Evolutionary conservation across 2,329 filamentous ascomycete genomes (phyloP).

Genomic region (Arthrobotrys conoides): DNA sequence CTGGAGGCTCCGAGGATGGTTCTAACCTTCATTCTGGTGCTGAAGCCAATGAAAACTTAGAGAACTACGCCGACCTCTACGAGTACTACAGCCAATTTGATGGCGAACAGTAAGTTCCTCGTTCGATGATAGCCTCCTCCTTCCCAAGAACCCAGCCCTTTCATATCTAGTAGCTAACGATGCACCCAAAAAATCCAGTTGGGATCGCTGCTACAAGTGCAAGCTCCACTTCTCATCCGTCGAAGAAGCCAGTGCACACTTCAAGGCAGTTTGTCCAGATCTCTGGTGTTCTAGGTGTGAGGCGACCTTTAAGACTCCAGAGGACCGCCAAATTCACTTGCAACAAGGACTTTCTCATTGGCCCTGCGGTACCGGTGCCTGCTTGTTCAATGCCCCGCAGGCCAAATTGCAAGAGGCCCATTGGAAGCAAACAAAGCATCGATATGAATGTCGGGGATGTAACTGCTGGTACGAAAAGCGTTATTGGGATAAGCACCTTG

Average conservation of each 20-base stretch:
- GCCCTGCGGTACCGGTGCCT: slow-evolving; percentile 42
- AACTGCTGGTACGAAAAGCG: slow-evolving; percentile 31
- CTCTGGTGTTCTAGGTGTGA: slow-evolving; percentile 49
- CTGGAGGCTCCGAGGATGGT: neutral
- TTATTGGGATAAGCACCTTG: slow-evolving; percentile 42
- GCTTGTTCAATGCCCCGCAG: slow-evolving; percentile 32
- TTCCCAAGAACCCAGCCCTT: neutral
- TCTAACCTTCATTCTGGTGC: neutral
- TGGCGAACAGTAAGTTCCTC: slow-evolving; percentile 1
- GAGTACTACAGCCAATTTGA: neutral
- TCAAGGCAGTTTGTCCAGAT: slow-evolving; percentile 12
- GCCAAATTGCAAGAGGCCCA: slow-evolving; percentile 39
- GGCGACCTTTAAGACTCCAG: slow-evolving; percentile 32
- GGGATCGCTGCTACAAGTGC: slow-evolving; percentile 42
- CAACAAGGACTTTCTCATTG: slow-evolving; percentile 43
- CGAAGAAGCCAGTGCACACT: slow-evolving; percentile 20
- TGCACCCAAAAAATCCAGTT: neutral
- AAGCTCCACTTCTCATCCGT: slow-evolving; percentile 13
- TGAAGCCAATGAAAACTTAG: neutral
- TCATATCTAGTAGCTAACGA: too few relatives aligned
- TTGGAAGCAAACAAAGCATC: slow-evolving; percentile 43
- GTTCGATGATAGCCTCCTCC: neutral
- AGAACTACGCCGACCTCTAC: neutral
- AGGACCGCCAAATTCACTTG: slow-evolving; percentile 38
- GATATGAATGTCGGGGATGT: slow-evolving; percentile 41